phyloP scores from a whole-genome alignment of 345 rosid species.

The Iberis pinnata region DNA sequence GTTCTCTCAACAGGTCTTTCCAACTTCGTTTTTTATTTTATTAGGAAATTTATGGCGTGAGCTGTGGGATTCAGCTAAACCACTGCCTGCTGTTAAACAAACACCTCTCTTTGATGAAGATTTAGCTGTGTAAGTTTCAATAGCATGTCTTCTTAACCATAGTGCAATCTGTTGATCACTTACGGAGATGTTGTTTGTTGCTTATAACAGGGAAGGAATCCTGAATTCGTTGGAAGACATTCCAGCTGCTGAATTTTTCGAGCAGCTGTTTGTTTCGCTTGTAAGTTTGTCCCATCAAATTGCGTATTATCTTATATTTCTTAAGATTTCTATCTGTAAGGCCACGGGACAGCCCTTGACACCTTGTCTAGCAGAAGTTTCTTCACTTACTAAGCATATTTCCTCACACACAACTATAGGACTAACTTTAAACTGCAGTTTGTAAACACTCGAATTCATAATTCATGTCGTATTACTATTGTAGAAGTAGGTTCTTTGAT shows the following conservation, averaged over 20 bases:
- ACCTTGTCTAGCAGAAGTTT: background rate
- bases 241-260: conserved; percentile 58
- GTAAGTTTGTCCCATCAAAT: conserved; percentile 39
- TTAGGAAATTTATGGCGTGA: conserved; percentile 94
- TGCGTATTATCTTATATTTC: background rate
- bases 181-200: conserved; percentile 10
- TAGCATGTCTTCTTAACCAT: conserved; percentile 2
- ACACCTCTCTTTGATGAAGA: conserved; percentile 91
- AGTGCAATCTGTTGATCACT: conserved; percentile 12
- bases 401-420: too few relatives aligned
- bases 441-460: too few relatives aligned
- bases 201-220: conserved; percentile 67
- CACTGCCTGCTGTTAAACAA: conserved; percentile 84
- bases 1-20: conserved; percentile 5
- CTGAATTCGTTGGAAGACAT: conserved; percentile 70
- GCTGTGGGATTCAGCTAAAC: conserved; percentile 89
- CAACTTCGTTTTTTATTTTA: background rate
- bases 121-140: conserved; percentile 76
- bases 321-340: background rate
- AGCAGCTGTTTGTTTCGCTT: conserved; percentile 74
- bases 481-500: background rate
- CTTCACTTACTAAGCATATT: background rate
- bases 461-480: background rate
- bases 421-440: too few relatives aligned
- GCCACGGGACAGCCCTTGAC: background rate